Evolutionary conservation across 2,329 filamentous ascomycete species (phyloP).

Genomic region (Aureobasidium vineae): DNA sequence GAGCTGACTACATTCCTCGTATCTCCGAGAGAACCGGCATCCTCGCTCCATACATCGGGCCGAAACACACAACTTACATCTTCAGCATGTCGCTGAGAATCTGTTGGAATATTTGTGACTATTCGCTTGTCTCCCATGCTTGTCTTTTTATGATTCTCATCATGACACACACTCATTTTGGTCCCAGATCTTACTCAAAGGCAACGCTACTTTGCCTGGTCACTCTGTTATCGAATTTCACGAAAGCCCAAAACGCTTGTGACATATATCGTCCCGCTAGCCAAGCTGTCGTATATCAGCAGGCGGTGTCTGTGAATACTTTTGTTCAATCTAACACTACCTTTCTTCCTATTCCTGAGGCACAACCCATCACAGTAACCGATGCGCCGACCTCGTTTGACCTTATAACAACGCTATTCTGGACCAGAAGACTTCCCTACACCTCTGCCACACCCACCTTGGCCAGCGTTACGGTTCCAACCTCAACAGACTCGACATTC

Average conservation of each 20-base stretch:
- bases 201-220: neutral
- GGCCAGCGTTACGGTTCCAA: neutral
- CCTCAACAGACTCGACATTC: slow-evolving; percentile 26
- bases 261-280: neutral
- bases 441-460: neutral
- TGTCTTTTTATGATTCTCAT: neutral
- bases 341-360: slow-evolving; percentile 32
- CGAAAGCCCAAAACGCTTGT: slow-evolving; percentile 18
- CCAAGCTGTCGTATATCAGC: slow-evolving; percentile 32
- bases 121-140: neutral
- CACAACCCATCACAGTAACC: slow-evolving; percentile 33
- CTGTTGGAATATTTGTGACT: neutral
- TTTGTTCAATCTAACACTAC: slow-evolving; percentile 35
- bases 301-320: slow-evolving; percentile 34
- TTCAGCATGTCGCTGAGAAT: neutral
- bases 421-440: slow-evolving; percentile 29
- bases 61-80: neutral
- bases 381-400: slow-evolving; percentile 36
- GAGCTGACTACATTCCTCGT: slow-evolving; percentile 9
- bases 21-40: neutral
- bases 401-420: slow-evolving; percentile 34
- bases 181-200: neutral
- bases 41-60: neutral
- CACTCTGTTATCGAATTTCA: neutral
- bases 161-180: neutral